Conservation (phyloP, 805 yeast genomes). For the Kodamaea kaohsiungensis region DNA sequence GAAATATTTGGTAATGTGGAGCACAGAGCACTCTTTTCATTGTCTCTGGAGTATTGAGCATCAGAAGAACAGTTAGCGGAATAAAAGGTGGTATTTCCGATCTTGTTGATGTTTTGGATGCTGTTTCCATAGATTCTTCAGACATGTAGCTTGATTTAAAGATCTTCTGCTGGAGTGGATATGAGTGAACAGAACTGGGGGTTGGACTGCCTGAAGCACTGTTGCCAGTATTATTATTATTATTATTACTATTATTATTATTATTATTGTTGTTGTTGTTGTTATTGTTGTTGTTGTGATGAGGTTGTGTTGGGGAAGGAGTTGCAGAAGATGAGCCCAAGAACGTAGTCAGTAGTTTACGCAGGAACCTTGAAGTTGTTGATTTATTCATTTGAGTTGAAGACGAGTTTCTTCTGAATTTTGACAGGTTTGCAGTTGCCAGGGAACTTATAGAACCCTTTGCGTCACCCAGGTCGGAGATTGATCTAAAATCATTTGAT, state of each 20-base stretch:
- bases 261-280: neutral
- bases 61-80: conserved; percentile 23
- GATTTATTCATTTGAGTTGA: neutral
- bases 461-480: neutral
- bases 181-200: neutral
- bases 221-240: neutral
- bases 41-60: conserved; percentile 26
- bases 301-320: conserved; percentile 1
- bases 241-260: neutral
- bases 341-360: neutral
- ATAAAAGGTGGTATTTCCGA: conserved; percentile 16
- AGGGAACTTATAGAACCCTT: neutral
- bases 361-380: neutral
- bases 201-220: neutral
- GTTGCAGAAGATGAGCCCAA: neutral
- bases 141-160: conserved; percentile 2
- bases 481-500: neutral
- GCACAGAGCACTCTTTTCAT: conserved; percentile 23
- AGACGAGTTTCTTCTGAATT: neutral
- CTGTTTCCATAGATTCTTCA: neutral
- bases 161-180: neutral
- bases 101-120: neutral
- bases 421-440: neutral
- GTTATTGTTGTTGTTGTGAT: neutral
- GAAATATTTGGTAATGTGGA: conserved; percentile 30